phyloP scores from a whole-genome alignment of 1,284 basidiomycete genomes.

The Waitea zeae region DNA sequence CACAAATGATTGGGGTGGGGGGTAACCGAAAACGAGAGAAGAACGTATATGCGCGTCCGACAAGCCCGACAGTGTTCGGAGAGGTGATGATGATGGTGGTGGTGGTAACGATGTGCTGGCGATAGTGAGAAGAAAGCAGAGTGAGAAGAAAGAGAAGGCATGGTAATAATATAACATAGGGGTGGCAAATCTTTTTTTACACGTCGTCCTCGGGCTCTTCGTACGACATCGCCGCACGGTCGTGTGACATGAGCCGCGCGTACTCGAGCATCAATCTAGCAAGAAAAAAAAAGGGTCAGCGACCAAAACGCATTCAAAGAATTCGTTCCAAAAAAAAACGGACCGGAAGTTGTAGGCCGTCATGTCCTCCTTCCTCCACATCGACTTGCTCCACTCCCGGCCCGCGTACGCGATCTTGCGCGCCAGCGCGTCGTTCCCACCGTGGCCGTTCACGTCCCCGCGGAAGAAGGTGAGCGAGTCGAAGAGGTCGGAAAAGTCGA shows the following conservation, averaged over 20 bases:
- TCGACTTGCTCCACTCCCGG: constrained; percentile 37
- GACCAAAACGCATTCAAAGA: background rate
- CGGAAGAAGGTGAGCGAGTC: constrained; percentile 39
- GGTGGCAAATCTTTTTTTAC: no score
- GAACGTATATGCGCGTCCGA: no score
- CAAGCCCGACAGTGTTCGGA: no score
- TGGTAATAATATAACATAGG: no score
- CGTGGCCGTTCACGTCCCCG: constrained; percentile 24
- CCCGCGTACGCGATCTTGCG: constrained; percentile 37
- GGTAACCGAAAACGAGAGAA: no score
- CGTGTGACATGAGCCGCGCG: background rate
- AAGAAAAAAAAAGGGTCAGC: background rate
- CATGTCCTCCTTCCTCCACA: constrained; percentile 50
- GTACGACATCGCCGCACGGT: background rate
- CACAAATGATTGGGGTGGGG: no score
- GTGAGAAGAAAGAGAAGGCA: no score
- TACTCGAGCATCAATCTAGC: constrained; percentile 1
- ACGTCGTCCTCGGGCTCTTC: background rate
- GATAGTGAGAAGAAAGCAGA: no score
- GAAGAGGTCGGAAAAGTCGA: constrained; percentile 35
- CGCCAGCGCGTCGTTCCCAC: constrained; percentile 31
- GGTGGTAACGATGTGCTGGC: no score
- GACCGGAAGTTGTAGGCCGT: constrained; percentile 45
- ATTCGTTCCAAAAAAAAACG: constrained; percentile 7
- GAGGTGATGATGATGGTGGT: no score